phyloP scores from a whole-genome alignment of 2,329 filamentous ascomycete genomes.

The Nemania sp. region DNA sequence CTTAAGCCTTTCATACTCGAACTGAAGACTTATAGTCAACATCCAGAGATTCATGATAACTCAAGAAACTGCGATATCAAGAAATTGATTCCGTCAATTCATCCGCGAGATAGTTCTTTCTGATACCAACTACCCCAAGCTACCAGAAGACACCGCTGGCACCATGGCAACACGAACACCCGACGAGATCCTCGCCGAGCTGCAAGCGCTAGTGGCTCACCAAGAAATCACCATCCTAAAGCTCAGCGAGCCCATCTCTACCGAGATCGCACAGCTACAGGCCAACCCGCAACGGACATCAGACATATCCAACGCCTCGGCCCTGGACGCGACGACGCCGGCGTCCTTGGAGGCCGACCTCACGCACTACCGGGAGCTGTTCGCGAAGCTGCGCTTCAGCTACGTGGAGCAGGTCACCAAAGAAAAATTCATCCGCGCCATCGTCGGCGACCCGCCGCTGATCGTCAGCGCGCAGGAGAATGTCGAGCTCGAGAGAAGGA shows the following conservation, averaged over 20 bases:
- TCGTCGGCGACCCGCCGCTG: constrained; percentile 86
- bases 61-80: too few species aligned
- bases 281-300: constrained; percentile 60
- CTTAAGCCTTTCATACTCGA: too few species aligned
- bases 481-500: constrained; percentile 68
- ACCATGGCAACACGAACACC: constrained; percentile 39
- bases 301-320: constrained; percentile 69
- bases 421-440: constrained; percentile 92
- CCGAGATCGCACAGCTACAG: constrained; percentile 48
- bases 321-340: constrained; percentile 70
- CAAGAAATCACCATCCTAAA: constrained; percentile 74
- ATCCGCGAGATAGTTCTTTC: too few species aligned
- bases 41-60: too few species aligned
- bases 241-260: constrained; percentile 73
- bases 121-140: too few species aligned
- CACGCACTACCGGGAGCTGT: constrained; percentile 89
- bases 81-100: too few species aligned
- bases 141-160: too few species aligned
- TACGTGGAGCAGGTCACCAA: constrained; percentile 99
- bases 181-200: constrained; percentile 49
- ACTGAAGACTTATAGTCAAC: too few species aligned
- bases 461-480: constrained; percentile 86
- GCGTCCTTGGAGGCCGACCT: constrained; percentile 81
- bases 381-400: constrained; percentile 93
- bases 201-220: constrained; percentile 58